Evolutionary conservation across 129 eudicot genomes (phyloP).

Genomic region (Lonicera japonica): DNA sequence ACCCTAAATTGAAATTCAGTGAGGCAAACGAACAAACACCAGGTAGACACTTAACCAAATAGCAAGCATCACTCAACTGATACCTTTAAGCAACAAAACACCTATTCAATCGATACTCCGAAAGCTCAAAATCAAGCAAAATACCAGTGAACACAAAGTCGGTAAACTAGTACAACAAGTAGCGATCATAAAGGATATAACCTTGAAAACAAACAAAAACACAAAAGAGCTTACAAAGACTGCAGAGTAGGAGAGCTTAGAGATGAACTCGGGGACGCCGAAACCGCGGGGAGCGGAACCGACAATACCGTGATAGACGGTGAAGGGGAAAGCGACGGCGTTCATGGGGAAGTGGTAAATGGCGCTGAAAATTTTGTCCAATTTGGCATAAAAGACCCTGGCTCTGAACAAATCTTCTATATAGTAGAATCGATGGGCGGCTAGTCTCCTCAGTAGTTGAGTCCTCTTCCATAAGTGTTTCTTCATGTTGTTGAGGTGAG

Average conservation of each 20-base stretch:
- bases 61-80: too few species aligned
- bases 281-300: constrained; percentile 96
- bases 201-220: neutral
- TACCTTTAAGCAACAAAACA: too few species aligned
- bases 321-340: constrained; percentile 55
- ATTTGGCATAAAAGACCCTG: too few species aligned
- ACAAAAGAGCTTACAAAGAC: constrained; percentile 49
- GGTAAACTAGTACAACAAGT: neutral
- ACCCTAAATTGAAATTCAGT: neutral
- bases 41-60: neutral
- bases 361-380: constrained; percentile 43
- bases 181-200: neutral
- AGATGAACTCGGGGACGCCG: constrained; percentile 81
- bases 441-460: too few species aligned
- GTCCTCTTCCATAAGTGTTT: too few species aligned
- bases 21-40: constrained; percentile 10
- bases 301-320: constrained; percentile 47
- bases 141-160: neutral
- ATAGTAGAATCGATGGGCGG: too few species aligned
- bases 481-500: too few species aligned
- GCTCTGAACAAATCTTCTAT: too few species aligned
- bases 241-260: constrained; percentile 66
- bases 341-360: constrained; percentile 55
- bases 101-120: too few species aligned
- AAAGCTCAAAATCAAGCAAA: too few species aligned